phyloP scores from a whole-genome alignment of 495 filamentous ascomycete genomes.

The Filosporella fistucella region DNA sequence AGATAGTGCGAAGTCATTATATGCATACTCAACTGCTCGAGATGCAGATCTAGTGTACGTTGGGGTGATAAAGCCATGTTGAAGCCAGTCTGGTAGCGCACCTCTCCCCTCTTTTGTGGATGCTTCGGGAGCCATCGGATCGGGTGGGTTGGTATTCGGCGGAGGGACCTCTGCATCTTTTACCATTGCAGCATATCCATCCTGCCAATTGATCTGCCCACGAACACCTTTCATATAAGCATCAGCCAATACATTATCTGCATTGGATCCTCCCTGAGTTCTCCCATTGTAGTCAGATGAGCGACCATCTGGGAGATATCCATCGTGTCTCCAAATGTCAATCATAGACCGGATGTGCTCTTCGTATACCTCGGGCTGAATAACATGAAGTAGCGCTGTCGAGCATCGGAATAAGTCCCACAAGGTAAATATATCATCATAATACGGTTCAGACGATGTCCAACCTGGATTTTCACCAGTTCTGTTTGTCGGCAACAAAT shows the following conservation, averaged over 20 bases:
- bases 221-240: constrained; percentile 70
- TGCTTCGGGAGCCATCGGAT: constrained; percentile 53
- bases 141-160: constrained; percentile 43
- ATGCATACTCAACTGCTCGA: constrained; percentile 62
- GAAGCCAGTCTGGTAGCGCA: constrained; percentile 65
- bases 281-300: constrained; percentile 69
- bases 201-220: constrained; percentile 58
- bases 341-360: constrained; percentile 65
- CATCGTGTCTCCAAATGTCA: constrained; percentile 65
- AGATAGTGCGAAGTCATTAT: constrained; percentile 62
- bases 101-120: constrained; percentile 68
- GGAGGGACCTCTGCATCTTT: constrained; percentile 62
- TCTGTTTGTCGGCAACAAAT: constrained; percentile 63
- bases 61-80: constrained; percentile 61
- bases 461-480: constrained; percentile 70
- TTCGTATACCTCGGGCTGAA: constrained; percentile 44
- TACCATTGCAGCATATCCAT: constrained; percentile 65
- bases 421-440: constrained; percentile 53
- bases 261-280: constrained; percentile 68
- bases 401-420: constrained; percentile 61
- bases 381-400: constrained; percentile 59
- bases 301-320: constrained; percentile 59
- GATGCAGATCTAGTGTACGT: constrained; percentile 56
- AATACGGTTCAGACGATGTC: constrained; percentile 61
- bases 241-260: constrained; percentile 70